Conservation (phyloP, 805 yeast genomes). For the Kockiozyma suomiensis region DNA sequence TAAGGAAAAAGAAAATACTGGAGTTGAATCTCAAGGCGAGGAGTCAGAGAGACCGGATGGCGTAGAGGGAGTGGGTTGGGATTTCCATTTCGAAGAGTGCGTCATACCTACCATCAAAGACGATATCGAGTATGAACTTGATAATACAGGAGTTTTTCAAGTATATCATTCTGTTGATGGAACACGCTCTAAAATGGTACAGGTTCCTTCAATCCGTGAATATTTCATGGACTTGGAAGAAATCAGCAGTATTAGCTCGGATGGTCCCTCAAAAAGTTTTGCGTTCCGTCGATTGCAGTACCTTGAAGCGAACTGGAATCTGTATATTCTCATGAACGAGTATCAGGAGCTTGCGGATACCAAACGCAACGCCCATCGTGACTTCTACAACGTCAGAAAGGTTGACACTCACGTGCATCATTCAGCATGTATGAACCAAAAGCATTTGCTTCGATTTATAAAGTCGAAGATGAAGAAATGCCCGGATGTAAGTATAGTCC, state of each 20-base stretch:
- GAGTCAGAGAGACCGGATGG: slow-evolving; percentile 22
- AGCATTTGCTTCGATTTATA: slow-evolving; percentile 90
- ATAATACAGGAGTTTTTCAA: slow-evolving; percentile 71
- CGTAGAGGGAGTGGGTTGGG: slow-evolving; percentile 46
- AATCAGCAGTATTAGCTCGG: slow-evolving; percentile 74
- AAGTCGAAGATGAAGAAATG: slow-evolving; percentile 87
- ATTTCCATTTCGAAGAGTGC: slow-evolving; percentile 62
- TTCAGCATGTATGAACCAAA: slow-evolving; percentile 98
- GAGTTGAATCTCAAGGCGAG: slow-evolving; percentile 39
- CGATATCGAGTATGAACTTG: slow-evolving; percentile 50
- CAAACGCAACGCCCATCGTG: slow-evolving; percentile 94
- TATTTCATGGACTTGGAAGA: slow-evolving; percentile 81
- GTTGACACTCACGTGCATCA: slow-evolving; percentile 99
- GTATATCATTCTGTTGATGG: slow-evolving; percentile 47
- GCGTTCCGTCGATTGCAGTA: slow-evolving; percentile 93
- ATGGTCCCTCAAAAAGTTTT: slow-evolving; percentile 96
- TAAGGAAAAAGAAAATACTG: slow-evolving; percentile 40
- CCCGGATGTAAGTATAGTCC: slow-evolving; percentile 50
- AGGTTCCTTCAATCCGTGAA: slow-evolving; percentile 73
- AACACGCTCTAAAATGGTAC: slow-evolving; percentile 2
- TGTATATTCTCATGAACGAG: slow-evolving; percentile 84
- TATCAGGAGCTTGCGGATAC: slow-evolving; percentile 90
- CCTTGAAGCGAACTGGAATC: slow-evolving; percentile 94
- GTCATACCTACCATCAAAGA: slow-evolving; percentile 55
- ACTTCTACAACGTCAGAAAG: slow-evolving; percentile 92